Base-by-base conservation (phyloP, 1,139 yeast species). In the Yamadazyma mexicana region DNA sequence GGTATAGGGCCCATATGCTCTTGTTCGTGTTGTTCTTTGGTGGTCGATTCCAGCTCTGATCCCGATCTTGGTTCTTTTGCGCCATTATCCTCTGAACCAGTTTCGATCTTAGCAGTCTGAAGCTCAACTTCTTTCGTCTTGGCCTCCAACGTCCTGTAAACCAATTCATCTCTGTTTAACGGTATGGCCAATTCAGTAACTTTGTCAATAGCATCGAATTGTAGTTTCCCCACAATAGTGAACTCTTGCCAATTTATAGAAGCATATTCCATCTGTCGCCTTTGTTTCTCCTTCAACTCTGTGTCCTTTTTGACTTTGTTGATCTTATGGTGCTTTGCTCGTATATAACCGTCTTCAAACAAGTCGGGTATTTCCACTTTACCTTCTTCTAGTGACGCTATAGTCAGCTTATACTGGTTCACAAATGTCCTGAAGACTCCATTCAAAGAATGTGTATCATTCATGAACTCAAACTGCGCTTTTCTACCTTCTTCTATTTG, bases 181-280 rank as follows among this genome's bases (percentile, higher is more conserved):
- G 96, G 92, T 2, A 67, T 59, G 1, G 85, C 79, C 40, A 85
- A 63, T 38, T 79, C 84, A 7, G 76, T 73, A 12, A 75, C 80
- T 40, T 73, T 70, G 56, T 87, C 96, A 1, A 81, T 68, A 2
- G 79, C 81, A 28, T 79, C 80, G 51, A 89, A 84, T 39, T 75
- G 78, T 10, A 88, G 69, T 1, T 83, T 79, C 36, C 83, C 89
- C 3, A 86, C 85, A 14, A 88, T 68, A 2, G 73, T 67, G 55
- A 89, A 89, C 46, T 86, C 87, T 45, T 83, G 83, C 98, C 98
- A 92, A 59, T 91, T 91, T 18, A 88, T 83, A 23, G 84, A 77
- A 0, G 94, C 91, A 61, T 74, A 87, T 34, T 77, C 81, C 20
- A 79, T 43, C 47, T 64, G 64, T 33, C 68, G 61, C 38, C 74